A percentile compares a stretch with the other conserved stretches of the same genome.
Conservation (phyloP, 768 basidiomycete species). For the Kwoniella dendrophila region DNA sequence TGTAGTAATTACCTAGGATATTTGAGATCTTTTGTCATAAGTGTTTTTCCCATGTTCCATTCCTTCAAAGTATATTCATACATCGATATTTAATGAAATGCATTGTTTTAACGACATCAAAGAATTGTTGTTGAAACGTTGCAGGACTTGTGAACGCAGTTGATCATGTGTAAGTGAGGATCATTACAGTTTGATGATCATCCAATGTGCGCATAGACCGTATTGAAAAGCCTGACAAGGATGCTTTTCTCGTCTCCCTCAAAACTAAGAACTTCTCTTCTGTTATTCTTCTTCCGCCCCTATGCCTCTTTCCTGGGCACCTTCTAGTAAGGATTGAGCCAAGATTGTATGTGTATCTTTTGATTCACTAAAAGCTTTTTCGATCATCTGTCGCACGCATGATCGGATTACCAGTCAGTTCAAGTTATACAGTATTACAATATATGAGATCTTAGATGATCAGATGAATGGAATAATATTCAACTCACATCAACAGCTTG, state of each 20-base stretch:
- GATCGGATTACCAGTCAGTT: neutral
- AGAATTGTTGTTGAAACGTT: no score
- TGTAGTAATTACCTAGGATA: neutral
- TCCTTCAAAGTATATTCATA: no score
- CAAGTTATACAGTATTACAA: neutral
- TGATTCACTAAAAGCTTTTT: constrained; percentile 25
- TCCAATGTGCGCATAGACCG: no score
- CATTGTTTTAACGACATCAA: neutral
- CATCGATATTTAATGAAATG: constrained; percentile 7
- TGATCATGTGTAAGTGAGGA: no score
- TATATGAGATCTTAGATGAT: neutral
- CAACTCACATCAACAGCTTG: constrained; percentile 64
- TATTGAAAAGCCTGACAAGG: neutral
- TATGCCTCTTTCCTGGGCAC: constrained; percentile 19
- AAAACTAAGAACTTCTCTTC: no score
- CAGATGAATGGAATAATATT: neutral
- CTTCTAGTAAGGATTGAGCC: constrained; percentile 33
- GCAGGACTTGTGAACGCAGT: no score
- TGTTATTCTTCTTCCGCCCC: neutral
- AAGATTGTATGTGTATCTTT: constrained; percentile 34
- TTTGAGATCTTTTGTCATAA: constrained; percentile 1
- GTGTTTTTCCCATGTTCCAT: neutral
- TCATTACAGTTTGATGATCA: no score
- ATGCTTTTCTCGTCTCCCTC: no score
- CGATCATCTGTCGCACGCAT: constrained; percentile 30